Conservation (phyloP, 768 basidiomycete genomes). For the Boletus huronensis region DNA sequence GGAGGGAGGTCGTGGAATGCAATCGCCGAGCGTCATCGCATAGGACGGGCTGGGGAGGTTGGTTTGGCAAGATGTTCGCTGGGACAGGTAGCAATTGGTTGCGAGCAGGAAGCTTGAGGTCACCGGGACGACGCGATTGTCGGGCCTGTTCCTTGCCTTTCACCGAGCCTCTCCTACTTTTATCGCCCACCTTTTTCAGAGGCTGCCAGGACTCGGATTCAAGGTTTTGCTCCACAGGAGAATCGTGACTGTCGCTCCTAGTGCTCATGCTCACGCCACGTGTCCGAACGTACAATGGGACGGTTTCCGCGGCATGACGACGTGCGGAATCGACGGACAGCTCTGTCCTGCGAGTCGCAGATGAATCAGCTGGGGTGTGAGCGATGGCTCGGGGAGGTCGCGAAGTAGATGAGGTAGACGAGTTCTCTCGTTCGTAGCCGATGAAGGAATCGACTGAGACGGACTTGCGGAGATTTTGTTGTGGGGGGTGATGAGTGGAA, state of each 20-base stretch:
- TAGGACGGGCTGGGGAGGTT: slow-evolving; percentile 34
- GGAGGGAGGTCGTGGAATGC: slow-evolving; percentile 38
- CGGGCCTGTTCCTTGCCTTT: slow-evolving; percentile 44
- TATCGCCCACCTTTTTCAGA: slow-evolving; percentile 38
- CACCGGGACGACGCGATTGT: slow-evolving; percentile 49
- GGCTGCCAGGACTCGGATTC: slow-evolving; percentile 54
- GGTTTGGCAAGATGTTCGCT: slow-evolving; percentile 30
- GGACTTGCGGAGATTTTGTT: slow-evolving; percentile 58
- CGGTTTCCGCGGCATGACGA: slow-evolving; percentile 24
- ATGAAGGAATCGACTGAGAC: slow-evolving; percentile 77
- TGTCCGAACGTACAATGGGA: slow-evolving; percentile 41
- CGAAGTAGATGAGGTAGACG: slow-evolving; percentile 28
- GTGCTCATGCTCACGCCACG: slow-evolving; percentile 58
- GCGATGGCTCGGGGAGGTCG: slow-evolving; percentile 39
- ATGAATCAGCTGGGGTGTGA: slow-evolving; percentile 34
- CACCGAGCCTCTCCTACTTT: slow-evolving; percentile 45
- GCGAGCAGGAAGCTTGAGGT: slow-evolving; percentile 61
- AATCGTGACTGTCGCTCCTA: slow-evolving; percentile 39
- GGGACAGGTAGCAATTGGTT: slow-evolving; percentile 39
- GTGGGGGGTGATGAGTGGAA: slow-evolving; percentile 24
- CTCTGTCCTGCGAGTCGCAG: slow-evolving; percentile 31
- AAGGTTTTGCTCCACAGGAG: slow-evolving; percentile 41
- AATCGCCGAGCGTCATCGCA: slow-evolving; percentile 39
- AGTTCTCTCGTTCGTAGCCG: slow-evolving; percentile 39
- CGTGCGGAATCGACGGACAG: slow-evolving; percentile 26